Conservation (phyloP, 2,329 filamentous ascomycete species). For the Penicillium oxalicum region DNA sequence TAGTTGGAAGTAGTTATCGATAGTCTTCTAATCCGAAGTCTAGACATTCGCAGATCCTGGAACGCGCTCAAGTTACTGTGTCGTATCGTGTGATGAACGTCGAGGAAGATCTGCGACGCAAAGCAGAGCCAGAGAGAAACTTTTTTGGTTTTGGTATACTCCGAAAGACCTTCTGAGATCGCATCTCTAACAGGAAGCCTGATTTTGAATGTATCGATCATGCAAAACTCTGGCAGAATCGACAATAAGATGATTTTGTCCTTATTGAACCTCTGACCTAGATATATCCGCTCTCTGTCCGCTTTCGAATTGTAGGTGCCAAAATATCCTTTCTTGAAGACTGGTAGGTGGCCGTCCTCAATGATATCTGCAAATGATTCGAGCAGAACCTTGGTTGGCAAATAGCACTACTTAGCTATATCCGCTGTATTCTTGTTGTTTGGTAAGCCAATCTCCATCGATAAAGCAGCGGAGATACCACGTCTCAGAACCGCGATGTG, state of each 20-base stretch:
- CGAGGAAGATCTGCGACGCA: conserved; percentile 29
- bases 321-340: conserved; percentile 25
- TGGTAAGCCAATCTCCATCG: conserved; percentile 21
- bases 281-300: conserved; percentile 24
- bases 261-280: conserved; percentile 29
- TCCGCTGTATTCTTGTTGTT: conserved; percentile 26
- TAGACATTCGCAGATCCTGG: conserved; percentile 21
- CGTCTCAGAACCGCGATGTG: not conserved
- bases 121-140: conserved; percentile 27
- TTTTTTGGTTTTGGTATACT: conserved; percentile 23
- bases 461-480: conserved; percentile 10
- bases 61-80: conserved; percentile 16
- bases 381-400: conserved; percentile 17
- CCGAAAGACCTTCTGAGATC: conserved; percentile 25
- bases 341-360: conserved; percentile 16
- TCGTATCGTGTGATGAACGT: conserved; percentile 32
- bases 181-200: conserved; percentile 24
- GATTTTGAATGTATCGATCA: conserved; percentile 11
- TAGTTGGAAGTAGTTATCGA: conserved; percentile 21
- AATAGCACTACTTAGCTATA: conserved; percentile 21
- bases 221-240: not conserved
- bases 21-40: conserved; percentile 24
- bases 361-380: conserved; percentile 20
- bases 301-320: conserved; percentile 26
- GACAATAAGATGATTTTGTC: conserved; percentile 29